phyloP scores from a whole-genome alignment of 2,329 filamentous ascomycete species.

The Cladosporium oxysporum region DNA sequence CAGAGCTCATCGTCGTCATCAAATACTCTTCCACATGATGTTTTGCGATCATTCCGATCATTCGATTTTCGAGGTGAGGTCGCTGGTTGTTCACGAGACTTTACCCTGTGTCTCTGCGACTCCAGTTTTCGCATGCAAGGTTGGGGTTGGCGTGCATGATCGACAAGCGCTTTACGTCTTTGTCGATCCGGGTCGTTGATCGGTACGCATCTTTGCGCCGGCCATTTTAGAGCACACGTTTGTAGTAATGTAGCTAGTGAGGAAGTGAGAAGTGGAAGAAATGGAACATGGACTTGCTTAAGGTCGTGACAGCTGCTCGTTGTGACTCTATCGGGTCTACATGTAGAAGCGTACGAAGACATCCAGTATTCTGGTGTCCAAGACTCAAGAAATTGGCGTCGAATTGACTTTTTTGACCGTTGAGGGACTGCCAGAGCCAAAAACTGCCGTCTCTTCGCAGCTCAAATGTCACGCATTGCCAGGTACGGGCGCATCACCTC shows the following conservation, averaged over 20 bases:
- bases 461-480: neutral
- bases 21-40: neutral
- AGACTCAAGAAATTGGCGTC: neutral
- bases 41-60: neutral
- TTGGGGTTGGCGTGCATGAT: conserved; percentile 6
- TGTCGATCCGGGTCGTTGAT: conserved; percentile 2
- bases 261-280: too few relatives aligned
- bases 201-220: neutral
- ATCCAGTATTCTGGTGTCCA: neutral
- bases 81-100: neutral
- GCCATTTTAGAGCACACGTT: neutral
- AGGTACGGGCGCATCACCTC: neutral
- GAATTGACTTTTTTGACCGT: neutral
- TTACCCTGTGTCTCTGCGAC: neutral
- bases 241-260: too few relatives aligned
- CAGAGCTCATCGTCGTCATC: neutral
- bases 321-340: too few relatives aligned
- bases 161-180: neutral
- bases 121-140: conserved; percentile 6
- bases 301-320: too few relatives aligned
- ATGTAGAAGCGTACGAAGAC: neutral
- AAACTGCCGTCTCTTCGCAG: neutral
- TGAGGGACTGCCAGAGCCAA: neutral
- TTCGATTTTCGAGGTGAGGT: neutral
- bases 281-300: too few relatives aligned